Conservation (phyloP, 2,329 filamentous ascomycete species). For the Acrocalymma vagum region DNA sequence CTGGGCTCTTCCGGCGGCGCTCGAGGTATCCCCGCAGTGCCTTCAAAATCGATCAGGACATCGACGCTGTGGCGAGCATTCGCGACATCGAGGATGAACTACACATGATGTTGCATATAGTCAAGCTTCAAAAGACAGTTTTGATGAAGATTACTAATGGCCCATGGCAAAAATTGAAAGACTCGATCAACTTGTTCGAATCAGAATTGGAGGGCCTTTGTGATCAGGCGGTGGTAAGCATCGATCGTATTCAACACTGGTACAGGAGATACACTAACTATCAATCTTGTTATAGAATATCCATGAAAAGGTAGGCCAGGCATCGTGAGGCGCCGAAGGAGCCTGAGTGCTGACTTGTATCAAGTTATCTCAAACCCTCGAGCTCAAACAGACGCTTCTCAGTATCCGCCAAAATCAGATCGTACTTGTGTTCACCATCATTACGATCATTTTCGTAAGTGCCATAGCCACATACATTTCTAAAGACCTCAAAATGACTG, state of each 20-base stretch:
- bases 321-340: background rate
- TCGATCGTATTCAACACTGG: too few species aligned
- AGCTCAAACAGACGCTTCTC: constrained; percentile 3
- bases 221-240: too few species aligned
- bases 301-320: background rate
- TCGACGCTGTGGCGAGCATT: background rate
- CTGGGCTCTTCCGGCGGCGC: background rate
- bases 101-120: constrained; percentile 2
- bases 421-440: constrained; percentile 1
- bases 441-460: background rate
- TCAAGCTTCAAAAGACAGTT: background rate
- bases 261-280: too few species aligned
- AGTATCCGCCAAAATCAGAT: constrained; percentile 1
- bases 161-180: background rate
- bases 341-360: background rate
- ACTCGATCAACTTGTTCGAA: background rate
- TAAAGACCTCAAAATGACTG: too few species aligned
- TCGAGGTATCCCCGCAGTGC: background rate
- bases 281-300: too few species aligned
- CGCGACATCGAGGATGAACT: constrained; percentile 2
- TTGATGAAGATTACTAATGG: background rate
- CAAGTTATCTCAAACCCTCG: constrained; percentile 1
- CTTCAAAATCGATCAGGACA: constrained; percentile 1
- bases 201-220: background rate
- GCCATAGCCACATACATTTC: background rate